Evolutionary conservation across 1,139 yeast species (phyloP), one percentile per base, ranked within the genome.

Genomic region (Suhomyces coccinellae): DNA sequence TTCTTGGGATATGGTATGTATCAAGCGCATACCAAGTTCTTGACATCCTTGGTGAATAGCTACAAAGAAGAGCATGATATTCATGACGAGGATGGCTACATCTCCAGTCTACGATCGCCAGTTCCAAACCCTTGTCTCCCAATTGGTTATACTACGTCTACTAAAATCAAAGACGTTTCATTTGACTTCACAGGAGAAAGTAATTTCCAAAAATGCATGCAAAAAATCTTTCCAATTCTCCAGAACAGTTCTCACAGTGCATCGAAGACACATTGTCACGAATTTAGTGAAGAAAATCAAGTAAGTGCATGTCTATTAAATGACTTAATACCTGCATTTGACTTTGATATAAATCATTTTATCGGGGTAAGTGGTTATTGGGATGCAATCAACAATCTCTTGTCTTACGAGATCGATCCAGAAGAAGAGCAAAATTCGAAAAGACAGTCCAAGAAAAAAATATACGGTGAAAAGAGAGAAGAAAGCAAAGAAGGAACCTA

Each of bases 361-460:
- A 75, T 85, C 27, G 95, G 95, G 0, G 89, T 88, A 2, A 83
- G 90, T 54, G 95, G 90, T 36, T 87, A 85, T 63, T 87, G 90
- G 87, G 87, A 86, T 59, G 80, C 89, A 3, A 71, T 85, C 9
- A 75, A 77, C 20, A 73, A 72, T 30, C 68, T 83, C 3, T 62
- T 72, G 33, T 61, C 66, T 2, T 66, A 69, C 44, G 62, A 62
- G 16, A 53, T 54, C 11, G 29, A 30, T 12, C 14, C 31, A 29
- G 27, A 39, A 24, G 32, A 31, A 15, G 31, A 35, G 5, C 32
- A 10, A 20, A 24, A 33, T 7, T 9, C 20, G 6, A 34, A 31
- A 11, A 30, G 17, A 11, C 30, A 31, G 12, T 16, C 13, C 20
- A 36, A 41, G 30, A 20, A 6, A n/a, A 35, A 4, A 26, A 29